Evolutionary conservation across 768 basidiomycete species (phyloP).

Genomic region (Xerocomellus amylosporus): DNA sequence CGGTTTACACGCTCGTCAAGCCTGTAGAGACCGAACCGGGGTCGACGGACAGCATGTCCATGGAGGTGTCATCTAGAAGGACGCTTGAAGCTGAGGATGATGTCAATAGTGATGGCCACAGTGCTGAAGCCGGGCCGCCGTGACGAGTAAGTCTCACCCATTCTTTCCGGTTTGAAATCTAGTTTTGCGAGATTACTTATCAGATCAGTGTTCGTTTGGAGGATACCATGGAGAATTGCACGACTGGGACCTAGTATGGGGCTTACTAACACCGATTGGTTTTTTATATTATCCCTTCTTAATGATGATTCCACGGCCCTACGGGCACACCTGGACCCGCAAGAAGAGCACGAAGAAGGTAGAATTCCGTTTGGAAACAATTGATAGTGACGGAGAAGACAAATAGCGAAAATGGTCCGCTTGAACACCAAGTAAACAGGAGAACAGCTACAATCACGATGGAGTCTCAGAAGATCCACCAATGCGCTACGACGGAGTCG

Average conservation of each 20-base stretch:
- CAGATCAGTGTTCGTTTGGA: background rate
- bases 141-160: background rate
- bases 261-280: background rate
- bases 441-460: no score
- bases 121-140: background rate
- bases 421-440: no score
- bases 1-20: slow-evolving; percentile 1
- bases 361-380: no score
- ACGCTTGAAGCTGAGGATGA: background rate
- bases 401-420: no score
- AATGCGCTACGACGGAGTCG: no score
- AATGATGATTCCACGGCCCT: no score
- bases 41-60: slow-evolving; percentile 1
- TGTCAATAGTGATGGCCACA: background rate
- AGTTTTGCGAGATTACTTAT: background rate
- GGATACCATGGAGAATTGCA: no score
- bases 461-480: no score
- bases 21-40: slow-evolving; percentile 11
- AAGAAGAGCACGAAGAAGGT: no score
- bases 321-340: no score
- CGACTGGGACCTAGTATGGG: background rate
- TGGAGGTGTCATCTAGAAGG: background rate
- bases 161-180: background rate
- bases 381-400: no score
- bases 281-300: background rate